Evolutionary conservation across 306 rosid genomes (phyloP).

Genomic region (Canavalia ensiformis): DNA sequence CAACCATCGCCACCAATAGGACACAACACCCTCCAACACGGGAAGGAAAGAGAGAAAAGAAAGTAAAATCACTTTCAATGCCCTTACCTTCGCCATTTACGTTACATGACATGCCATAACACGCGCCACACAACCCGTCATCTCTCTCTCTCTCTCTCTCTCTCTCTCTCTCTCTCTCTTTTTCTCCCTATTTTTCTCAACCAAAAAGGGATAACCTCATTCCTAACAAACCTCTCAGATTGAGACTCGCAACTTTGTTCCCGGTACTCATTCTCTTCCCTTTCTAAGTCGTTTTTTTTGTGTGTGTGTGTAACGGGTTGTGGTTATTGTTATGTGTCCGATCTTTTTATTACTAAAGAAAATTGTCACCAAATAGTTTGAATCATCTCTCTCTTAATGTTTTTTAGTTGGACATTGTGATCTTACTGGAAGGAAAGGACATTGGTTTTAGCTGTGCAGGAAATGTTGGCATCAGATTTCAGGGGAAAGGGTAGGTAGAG

Average conservation of each 20-base stretch:
- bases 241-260: constrained; percentile 26
- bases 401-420: neutral
- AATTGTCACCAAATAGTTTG: neutral
- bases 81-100: constrained; percentile 6
- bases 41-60: too few relatives aligned
- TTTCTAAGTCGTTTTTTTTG: neutral
- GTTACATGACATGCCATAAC: constrained; percentile 19
- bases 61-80: neutral
- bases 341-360: neutral
- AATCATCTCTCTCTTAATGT: neutral
- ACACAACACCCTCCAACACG: too few relatives aligned
- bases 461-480: neutral
- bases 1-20: too few relatives aligned
- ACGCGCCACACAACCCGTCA: neutral
- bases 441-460: neutral
- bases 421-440: neutral
- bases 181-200: neutral
- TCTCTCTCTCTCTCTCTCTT: neutral
- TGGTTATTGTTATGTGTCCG: neutral
- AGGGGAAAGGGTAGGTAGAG: constrained; percentile 3
- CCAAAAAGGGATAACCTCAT: neutral
- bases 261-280: constrained; percentile 44
- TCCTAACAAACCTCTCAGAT: constrained; percentile 3
- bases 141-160: too few relatives aligned
- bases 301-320: neutral